A percentile compares a stretch with the other conserved stretches of the same genome.
Evolutionary conservation across 2,329 filamentous ascomycete genomes (phyloP).

Genomic region (Scytalidium sp.): DNA sequence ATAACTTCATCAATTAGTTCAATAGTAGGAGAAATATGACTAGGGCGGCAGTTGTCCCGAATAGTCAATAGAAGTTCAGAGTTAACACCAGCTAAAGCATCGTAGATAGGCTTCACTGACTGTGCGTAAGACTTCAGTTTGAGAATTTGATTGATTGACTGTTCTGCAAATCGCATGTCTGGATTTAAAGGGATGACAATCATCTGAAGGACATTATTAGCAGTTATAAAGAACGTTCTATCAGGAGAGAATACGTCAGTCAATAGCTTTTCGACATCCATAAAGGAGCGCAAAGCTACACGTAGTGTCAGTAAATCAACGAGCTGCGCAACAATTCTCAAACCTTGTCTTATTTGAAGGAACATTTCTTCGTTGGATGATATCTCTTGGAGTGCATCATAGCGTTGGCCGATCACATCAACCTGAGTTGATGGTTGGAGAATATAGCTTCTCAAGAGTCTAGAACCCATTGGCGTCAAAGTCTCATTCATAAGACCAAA

Average conservation of each 20-base stretch:
- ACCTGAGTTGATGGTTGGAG: slow-evolving; percentile 79
- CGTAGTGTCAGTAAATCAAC: not conserved
- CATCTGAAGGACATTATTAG: slow-evolving; percentile 47
- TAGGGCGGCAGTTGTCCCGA: slow-evolving; percentile 64
- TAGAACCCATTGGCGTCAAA: slow-evolving; percentile 80
- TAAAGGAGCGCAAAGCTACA: slow-evolving; percentile 67
- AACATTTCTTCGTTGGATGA: slow-evolving; percentile 84
- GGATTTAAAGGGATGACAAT: slow-evolving; percentile 70
- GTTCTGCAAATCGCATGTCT: slow-evolving; percentile 68
- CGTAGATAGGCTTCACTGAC: slow-evolving; percentile 63
- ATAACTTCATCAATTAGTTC: slow-evolving; percentile 66
- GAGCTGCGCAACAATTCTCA: not conserved
- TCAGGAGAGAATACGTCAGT: slow-evolving; percentile 55
- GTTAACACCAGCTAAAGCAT: slow-evolving; percentile 62
- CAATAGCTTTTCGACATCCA: slow-evolving; percentile 77
- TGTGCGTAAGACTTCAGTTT: slow-evolving; percentile 80
- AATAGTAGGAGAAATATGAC: slow-evolving; percentile 58
- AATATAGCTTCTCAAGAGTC: slow-evolving; percentile 80
- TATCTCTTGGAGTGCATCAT: slow-evolving; percentile 81
- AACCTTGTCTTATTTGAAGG: slow-evolving; percentile 67
- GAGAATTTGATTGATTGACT: slow-evolving; percentile 81
- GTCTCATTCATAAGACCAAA: slow-evolving; percentile 86
- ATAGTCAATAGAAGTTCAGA: slow-evolving; percentile 66
- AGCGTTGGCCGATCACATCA: slow-evolving; percentile 66
- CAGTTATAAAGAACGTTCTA: not conserved